Evolutionary conservation across 2,329 filamentous ascomycete species (phyloP).

Genomic region (Helotiales sp.): DNA sequence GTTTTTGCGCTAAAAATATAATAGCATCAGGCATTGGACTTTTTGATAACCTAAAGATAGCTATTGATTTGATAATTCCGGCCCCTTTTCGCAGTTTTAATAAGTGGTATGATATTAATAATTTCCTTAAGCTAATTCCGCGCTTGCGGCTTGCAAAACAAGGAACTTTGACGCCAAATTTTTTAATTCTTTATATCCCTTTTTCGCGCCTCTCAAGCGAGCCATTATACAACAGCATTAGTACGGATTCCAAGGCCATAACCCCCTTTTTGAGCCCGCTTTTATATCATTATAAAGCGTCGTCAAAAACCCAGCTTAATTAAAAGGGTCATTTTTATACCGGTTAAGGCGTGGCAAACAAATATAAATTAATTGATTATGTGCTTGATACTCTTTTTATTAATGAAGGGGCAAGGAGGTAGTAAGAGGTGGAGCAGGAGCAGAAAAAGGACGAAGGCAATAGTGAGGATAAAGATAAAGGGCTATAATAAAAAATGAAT

Average conservation of each 20-base stretch:
- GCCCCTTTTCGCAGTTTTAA: slow-evolving; percentile 28
- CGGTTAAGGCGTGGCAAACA: slow-evolving; percentile 23
- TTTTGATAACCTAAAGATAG: slow-evolving; percentile 25
- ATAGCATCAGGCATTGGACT: slow-evolving; percentile 6
- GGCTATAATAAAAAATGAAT: slow-evolving; percentile 21
- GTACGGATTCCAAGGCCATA: slow-evolving; percentile 28
- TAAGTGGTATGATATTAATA: slow-evolving; percentile 32
- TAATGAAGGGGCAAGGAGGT: slow-evolving; percentile 18
- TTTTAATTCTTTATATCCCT: slow-evolving; percentile 17
- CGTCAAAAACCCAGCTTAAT: slow-evolving; percentile 27
- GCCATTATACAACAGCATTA: slow-evolving; percentile 29
- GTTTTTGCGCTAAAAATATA: slow-evolving; percentile 25
- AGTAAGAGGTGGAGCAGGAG: slow-evolving; percentile 21
- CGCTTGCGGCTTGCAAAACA: slow-evolving; percentile 27
- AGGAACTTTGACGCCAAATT: slow-evolving; percentile 20
- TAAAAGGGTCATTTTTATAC: slow-evolving; percentile 23
- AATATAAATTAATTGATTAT: slow-evolving; percentile 25
- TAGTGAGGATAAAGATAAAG: slow-evolving; percentile 6
- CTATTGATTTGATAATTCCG: slow-evolving; percentile 29
- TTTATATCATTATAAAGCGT: slow-evolving; percentile 23
- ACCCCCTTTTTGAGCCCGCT: slow-evolving; percentile 23
- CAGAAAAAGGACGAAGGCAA: slow-evolving; percentile 18
- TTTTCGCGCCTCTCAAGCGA: slow-evolving; percentile 26
- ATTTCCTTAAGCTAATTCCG: slow-evolving; percentile 26
- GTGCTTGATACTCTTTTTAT: slow-evolving; percentile 12